These are phyloP conservation scores for Yamadazyma mexicana DNA, from an alignment of 1,139 yeast genomes.

Conservation along the genomic window DNA sequence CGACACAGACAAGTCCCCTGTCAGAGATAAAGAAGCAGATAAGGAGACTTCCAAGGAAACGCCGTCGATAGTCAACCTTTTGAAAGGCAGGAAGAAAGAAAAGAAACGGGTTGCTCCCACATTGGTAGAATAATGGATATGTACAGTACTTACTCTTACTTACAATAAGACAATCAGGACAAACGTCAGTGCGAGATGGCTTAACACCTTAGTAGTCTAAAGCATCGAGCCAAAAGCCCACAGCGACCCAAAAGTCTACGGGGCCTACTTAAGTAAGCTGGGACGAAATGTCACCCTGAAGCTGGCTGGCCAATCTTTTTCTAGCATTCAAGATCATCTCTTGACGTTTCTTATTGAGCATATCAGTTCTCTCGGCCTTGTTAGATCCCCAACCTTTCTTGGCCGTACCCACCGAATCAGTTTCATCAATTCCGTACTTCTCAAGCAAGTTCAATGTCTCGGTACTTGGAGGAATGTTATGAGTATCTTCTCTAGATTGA, in stretches of 20 bases:
- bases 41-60: no score
- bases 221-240: no score
- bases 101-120: conserved; percentile 50
- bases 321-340: conserved; percentile 48
- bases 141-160: no score
- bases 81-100: conserved; percentile 22
- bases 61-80: conserved; percentile 8
- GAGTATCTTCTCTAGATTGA: neutral
- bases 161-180: no score
- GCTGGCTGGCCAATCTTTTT: conserved; percentile 38
- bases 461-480: conserved; percentile 15
- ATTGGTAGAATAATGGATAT: conserved; percentile 19
- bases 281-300: conserved; percentile 23
- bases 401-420: conserved; percentile 8
- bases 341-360: conserved; percentile 32
- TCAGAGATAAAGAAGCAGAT: no score
- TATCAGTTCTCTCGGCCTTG: conserved; percentile 19
- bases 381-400: conserved; percentile 18
- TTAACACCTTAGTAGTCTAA: no score
- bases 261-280: neutral
- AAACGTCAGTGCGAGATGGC: no score
- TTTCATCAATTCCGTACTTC: conserved; percentile 29
- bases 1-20: no score
- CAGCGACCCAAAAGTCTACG: no score
- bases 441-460: conserved; percentile 35